These are phyloP conservation scores for Backusella mclennaniae DNA, from an alignment of 192 early-diverging fungal genomes.

Conservation along the genomic window DNA sequence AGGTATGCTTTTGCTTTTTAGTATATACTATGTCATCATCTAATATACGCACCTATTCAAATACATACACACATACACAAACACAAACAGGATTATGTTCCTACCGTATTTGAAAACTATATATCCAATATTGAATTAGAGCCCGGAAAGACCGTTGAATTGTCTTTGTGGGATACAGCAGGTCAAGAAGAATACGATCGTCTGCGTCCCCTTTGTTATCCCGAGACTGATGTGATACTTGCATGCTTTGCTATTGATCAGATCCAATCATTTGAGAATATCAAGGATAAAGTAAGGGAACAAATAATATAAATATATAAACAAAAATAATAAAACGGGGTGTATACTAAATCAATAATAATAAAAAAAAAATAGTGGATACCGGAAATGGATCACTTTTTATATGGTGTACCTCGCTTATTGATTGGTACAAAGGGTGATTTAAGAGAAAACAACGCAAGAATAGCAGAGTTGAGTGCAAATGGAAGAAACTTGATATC, in stretches of 20 bases:
- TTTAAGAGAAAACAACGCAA: slow-evolving; percentile 79
- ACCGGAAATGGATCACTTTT: slow-evolving; percentile 86
- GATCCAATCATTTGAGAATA: slow-evolving; percentile 19
- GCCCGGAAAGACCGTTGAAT: slow-evolving; percentile 81
- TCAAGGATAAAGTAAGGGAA: slow-evolving; percentile 15
- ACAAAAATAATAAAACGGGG: background rate
- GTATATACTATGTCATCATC: too few relatives aligned
- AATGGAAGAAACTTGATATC: slow-evolving; percentile 3
- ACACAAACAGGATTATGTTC: slow-evolving; percentile 13
- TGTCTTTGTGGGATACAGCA: slow-evolving; percentile 93
- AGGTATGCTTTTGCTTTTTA: slow-evolving; percentile 49
- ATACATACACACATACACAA: background rate
- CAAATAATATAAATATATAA: too few relatives aligned
- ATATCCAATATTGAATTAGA: slow-evolving; percentile 93
- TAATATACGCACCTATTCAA: slow-evolving; percentile 19
- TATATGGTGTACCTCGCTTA: slow-evolving; percentile 77
- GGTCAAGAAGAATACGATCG: slow-evolving; percentile 95
- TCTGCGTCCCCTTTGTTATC: slow-evolving; percentile 88
- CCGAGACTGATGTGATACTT: slow-evolving; percentile 62
- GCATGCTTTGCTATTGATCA: slow-evolving; percentile 19
- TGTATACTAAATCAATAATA: background rate
- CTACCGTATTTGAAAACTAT: slow-evolving; percentile 82
- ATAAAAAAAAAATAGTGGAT: slow-evolving; percentile 58
- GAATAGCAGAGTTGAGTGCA: slow-evolving; percentile 69
- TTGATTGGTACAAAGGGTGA: slow-evolving; percentile 91